A percentile compares a stretch with the other conserved stretches of the same genome.
These are phyloP conservation scores for Cadophora sp. DNA, from an alignment of 2,329 filamentous ascomycete species.

Conservation along the genomic window DNA sequence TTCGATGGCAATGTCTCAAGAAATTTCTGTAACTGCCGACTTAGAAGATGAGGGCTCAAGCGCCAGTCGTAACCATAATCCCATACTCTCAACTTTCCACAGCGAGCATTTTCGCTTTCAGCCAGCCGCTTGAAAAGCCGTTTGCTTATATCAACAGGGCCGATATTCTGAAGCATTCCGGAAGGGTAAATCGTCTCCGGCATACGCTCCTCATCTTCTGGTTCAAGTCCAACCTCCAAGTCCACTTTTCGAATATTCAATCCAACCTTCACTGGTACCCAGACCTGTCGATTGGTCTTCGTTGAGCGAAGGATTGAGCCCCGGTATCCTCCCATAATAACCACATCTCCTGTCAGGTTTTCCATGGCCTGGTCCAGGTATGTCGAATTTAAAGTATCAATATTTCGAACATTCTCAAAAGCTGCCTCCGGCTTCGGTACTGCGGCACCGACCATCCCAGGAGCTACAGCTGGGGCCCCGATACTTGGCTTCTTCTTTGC, in stretches of 20 bases:
- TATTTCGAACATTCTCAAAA: constrained; percentile 24
- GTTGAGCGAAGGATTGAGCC: constrained; percentile 89
- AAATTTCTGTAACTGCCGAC: constrained; percentile 73
- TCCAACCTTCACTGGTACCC: constrained; percentile 93
- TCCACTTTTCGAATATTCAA: constrained; percentile 92
- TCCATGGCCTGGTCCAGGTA: constrained; percentile 63
- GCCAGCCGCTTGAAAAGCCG: constrained; percentile 80
- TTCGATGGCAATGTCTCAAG: constrained; percentile 80
- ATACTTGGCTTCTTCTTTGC: constrained; percentile 34
- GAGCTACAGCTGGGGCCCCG: constrained; percentile 30
- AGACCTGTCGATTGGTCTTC: constrained; percentile 83
- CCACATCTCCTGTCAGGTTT: constrained; percentile 80
- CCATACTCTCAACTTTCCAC: constrained; percentile 78
- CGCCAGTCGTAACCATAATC: constrained; percentile 97
- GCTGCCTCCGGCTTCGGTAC: constrained; percentile 31
- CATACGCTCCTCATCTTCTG: constrained; percentile 84
- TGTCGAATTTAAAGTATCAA: constrained; percentile 51
- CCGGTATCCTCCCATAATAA: constrained; percentile 88
- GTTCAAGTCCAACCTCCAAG: constrained; percentile 82
- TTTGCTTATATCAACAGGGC: constrained; percentile 87
- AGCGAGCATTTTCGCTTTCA: constrained; percentile 74
- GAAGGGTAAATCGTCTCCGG: constrained; percentile 82
- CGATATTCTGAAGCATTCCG: constrained; percentile 90
- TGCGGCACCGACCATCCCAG: constrained; percentile 32
- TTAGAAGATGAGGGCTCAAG: constrained; percentile 79